Evolutionary conservation across 2,329 filamentous ascomycete genomes (phyloP), one percentile per base, ranked within the genome.

Genomic region (Magnaporthiopsis poae): DNA sequence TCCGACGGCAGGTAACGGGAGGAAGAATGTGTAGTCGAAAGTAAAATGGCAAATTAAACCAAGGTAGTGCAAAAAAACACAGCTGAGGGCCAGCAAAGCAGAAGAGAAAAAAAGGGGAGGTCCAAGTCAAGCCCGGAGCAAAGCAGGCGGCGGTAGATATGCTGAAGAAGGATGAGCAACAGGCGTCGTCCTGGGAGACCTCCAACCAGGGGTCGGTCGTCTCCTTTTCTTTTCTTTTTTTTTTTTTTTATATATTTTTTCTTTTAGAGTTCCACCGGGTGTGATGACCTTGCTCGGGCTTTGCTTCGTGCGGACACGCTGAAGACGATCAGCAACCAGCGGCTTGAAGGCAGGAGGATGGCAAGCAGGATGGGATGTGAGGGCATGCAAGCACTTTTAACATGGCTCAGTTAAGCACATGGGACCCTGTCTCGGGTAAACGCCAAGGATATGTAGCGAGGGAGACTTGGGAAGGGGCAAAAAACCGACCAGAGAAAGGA

Each of bases 381-480:
- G 64, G 59, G 56, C 59, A 60, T 39, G 64, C 60, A 65, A 35
- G 33, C 39, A 63, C 35, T 56, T 63, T 63, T 62, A 62, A 35
- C 11, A 25, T 25, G 21, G 21, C 18, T 31, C n/a, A 15, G 13
- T 29, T 63, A 63, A 61, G 59, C 33, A 31, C 35, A 60, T 52
- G 64, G 64, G 56, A 29, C 64, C 64, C 59, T 65, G 59, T 31
- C 64, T 61, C 64, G 59, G 56, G 31, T 46, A 29, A 25, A 59
- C 60, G 52, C 31, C 61, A 62, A 39, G 61, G 61, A 35, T 35
- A 35, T 35, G 61, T 12, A 62, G 4, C 35, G 21, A 21, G 13
- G 33, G 61, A 33, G 25, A 31, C 31, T 31, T 31, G 33, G 27
- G 21, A 36, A 63, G 9, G 25, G 18, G 25, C 18, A 46, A 63